phyloP scores from a whole-genome alignment of 2,329 filamentous ascomycete genomes.

The Exophiala bonariae region DNA sequence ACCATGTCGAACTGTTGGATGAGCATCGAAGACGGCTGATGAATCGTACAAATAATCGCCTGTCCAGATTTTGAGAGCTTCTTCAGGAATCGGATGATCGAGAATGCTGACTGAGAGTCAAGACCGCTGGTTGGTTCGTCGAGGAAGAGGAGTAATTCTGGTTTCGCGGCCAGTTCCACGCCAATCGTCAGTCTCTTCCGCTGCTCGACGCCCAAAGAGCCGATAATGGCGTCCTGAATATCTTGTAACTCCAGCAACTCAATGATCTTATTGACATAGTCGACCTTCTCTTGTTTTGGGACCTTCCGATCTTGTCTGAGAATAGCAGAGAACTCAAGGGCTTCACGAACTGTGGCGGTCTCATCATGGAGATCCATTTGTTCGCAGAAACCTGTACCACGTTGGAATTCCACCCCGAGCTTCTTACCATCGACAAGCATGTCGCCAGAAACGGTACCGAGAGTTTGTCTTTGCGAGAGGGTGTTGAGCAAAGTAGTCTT shows the following conservation, averaged over 20 bases:
- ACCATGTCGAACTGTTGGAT: slow-evolving; percentile 75
- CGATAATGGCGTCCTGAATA: slow-evolving; percentile 67
- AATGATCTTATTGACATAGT: slow-evolving; percentile 67
- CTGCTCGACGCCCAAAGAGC: slow-evolving; percentile 66
- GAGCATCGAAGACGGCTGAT: slow-evolving; percentile 68
- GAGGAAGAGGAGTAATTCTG: slow-evolving; percentile 66
- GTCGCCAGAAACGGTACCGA: slow-evolving; percentile 64
- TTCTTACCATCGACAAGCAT: slow-evolving; percentile 70
- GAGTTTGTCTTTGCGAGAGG: slow-evolving; percentile 68
- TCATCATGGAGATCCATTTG: slow-evolving; percentile 72
- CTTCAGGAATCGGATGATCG: slow-evolving; percentile 67
- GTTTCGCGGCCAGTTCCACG: slow-evolving; percentile 70
- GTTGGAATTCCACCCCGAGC: slow-evolving; percentile 64
- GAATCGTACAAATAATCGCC: slow-evolving; percentile 73
- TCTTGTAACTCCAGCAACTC: slow-evolving; percentile 64
- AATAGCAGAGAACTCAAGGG: slow-evolving; percentile 67
- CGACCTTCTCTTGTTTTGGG: slow-evolving; percentile 61
- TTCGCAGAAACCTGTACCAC: slow-evolving; percentile 70
- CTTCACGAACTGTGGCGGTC: slow-evolving; percentile 67
- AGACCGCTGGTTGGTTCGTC: slow-evolving; percentile 72
- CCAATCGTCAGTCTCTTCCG: slow-evolving; percentile 72
- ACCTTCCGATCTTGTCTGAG: slow-evolving; percentile 60
- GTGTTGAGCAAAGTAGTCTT: slow-evolving; percentile 84
- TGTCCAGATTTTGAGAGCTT: slow-evolving; percentile 67
- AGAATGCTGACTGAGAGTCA: slow-evolving; percentile 68